Evolutionary conservation across 2,329 filamentous ascomycete genomes (phyloP).

Genomic region (Ambrosiella xylebori): DNA sequence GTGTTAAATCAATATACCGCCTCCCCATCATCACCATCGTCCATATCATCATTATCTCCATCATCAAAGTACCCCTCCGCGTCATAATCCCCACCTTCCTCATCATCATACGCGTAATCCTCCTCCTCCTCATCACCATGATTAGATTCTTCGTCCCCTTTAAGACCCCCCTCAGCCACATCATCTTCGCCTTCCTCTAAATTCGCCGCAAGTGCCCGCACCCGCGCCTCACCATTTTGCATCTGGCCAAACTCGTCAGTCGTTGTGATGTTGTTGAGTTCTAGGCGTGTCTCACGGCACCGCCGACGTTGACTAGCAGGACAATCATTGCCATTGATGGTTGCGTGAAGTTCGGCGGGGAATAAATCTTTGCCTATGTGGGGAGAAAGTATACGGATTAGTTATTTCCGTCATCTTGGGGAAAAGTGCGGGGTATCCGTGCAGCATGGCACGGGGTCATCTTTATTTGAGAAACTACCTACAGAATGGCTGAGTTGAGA

Average conservation of each 20-base stretch:
- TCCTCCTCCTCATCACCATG: conserved; percentile 27
- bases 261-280: conserved; percentile 30
- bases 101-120: conserved; percentile 37
- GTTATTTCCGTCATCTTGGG: neutral
- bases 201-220: conserved; percentile 18
- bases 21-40: conserved; percentile 26
- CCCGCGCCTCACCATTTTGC: conserved; percentile 19
- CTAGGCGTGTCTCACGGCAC: conserved; percentile 26
- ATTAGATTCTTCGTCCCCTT: conserved; percentile 29
- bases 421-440: too few species aligned
- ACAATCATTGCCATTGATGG: conserved; percentile 31
- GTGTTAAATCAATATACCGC: conserved; percentile 7
- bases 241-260: conserved; percentile 34
- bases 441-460: neutral
- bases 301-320: conserved; percentile 4
- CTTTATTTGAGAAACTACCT: neutral
- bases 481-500: conserved; percentile 32
- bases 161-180: conserved; percentile 22
- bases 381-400: neutral
- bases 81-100: conserved; percentile 43
- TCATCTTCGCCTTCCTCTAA: conserved; percentile 32
- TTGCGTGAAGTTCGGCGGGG: conserved; percentile 37
- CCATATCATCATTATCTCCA: conserved; percentile 36
- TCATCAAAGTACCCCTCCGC: conserved; percentile 44
- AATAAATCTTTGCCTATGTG: conserved; percentile 28